A percentile compares a stretch with the other conserved stretches of the same genome.
Conservation (phyloP, 306 rosid genomes). For the Luffa acutangula region DNA sequence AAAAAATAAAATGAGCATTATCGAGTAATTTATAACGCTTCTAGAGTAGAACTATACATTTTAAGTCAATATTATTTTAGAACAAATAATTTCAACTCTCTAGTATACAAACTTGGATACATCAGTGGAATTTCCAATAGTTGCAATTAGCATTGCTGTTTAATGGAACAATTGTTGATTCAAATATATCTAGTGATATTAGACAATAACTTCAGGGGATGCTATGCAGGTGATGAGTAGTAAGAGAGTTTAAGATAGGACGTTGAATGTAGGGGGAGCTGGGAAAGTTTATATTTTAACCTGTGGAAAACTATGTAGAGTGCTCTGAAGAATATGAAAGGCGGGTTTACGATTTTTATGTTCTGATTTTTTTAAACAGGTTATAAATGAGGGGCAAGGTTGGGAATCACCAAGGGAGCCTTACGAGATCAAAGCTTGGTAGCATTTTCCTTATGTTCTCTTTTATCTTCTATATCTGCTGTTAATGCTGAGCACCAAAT, state of each 20-base stretch:
- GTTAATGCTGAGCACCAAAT: not conserved
- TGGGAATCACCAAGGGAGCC: constrained; percentile 99
- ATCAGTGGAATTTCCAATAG: not conserved
- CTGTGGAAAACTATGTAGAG: not conserved
- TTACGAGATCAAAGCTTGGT: constrained; percentile 97
- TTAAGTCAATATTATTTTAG: not conserved
- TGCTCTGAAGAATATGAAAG: not conserved
- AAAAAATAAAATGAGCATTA: not conserved
- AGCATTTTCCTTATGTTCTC: constrained; percentile 6
- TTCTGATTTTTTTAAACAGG: constrained; percentile 24
- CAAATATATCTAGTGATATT: not conserved
- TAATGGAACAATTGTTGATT: not conserved
- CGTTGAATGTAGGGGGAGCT: not conserved
- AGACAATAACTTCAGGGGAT: not conserved
- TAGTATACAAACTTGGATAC: not conserved
- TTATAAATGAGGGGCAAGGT: constrained; percentile 72
- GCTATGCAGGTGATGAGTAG: not conserved
- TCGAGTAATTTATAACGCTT: not conserved
- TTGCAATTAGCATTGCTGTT: not conserved
- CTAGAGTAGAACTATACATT: not conserved
- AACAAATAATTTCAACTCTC: not conserved
- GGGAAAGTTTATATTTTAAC: not conserved
- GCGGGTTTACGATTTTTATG: not conserved
- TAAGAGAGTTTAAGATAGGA: not conserved
- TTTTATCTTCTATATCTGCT: not conserved